Evolutionary conservation across 2,329 filamentous ascomycete species (phyloP).

Genomic region (Orbilia javanica): DNA sequence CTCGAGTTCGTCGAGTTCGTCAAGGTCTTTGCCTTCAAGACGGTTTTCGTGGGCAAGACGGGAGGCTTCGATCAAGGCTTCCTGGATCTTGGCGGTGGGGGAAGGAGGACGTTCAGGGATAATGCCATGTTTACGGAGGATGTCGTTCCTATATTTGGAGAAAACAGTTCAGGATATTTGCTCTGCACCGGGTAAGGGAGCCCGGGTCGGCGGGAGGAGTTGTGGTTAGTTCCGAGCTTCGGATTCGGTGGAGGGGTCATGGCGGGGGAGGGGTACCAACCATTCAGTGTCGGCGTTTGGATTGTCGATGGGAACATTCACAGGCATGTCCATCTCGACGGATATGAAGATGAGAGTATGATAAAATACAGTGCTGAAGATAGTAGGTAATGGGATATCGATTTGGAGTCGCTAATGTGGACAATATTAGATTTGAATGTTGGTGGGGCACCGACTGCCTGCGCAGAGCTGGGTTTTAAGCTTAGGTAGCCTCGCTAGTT

Average conservation of each 20-base stretch:
- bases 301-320: conserved; percentile 84
- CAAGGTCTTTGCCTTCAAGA: conserved; percentile 91
- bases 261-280: conserved; percentile 67
- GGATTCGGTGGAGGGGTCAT: conserved; percentile 39
- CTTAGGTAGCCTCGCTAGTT: conserved; percentile 16
- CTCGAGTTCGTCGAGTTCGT: conserved; percentile 92
- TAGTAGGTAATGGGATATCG: not conserved
- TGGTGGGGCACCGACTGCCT: conserved; percentile 20
- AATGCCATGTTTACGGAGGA: conserved; percentile 93
- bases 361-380: too few species aligned
- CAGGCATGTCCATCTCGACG: conserved; percentile 61
- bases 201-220: conserved; percentile 40
- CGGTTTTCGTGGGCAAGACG: conserved; percentile 89
- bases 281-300: conserved; percentile 99
- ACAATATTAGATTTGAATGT: not conserved
- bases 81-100: conserved; percentile 94
- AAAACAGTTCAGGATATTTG: not conserved
- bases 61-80: conserved; percentile 87
- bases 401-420: conserved; percentile 12
- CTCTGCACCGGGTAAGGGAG: conserved; percentile 41
- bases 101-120: conserved; percentile 98
- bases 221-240: conserved; percentile 31
- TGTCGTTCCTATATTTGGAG: conserved; percentile 84
- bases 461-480: not conserved
- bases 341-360: conserved; percentile 5